Evolutionary conservation across 2,329 filamentous ascomycete genomes (phyloP).

Genomic region (Pseudohalonectria lignicola): DNA sequence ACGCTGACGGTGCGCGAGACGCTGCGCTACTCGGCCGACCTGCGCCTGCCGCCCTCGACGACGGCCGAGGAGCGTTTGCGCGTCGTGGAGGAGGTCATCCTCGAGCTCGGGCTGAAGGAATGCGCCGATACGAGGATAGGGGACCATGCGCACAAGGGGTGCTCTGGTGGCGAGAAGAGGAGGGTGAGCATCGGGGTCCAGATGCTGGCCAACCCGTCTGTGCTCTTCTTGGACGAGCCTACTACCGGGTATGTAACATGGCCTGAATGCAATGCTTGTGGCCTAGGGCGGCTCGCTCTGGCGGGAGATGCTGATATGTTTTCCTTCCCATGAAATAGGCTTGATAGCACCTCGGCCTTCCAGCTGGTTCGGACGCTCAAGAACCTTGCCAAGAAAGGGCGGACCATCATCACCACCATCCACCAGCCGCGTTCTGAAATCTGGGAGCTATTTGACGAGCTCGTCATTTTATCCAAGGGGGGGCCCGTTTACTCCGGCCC

Average conservation of each 20-base stretch:
- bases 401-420: conserved; percentile 64
- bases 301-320: too few relatives aligned
- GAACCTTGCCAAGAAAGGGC: conserved; percentile 52
- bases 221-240: conserved; percentile 69
- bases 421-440: conserved; percentile 73
- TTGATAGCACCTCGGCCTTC: conserved; percentile 68
- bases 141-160: conserved; percentile 56
- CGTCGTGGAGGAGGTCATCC: conserved; percentile 66
- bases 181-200: conserved; percentile 69
- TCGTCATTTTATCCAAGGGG: conserved; percentile 58
- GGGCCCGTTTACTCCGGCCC: conserved; percentile 57
- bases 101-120: conserved; percentile 65
- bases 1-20: conserved; percentile 69
- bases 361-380: conserved; percentile 64
- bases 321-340: too few relatives aligned
- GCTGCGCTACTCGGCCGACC: conserved; percentile 58
- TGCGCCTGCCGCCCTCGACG: conserved; percentile 55
- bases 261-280: too few relatives aligned
- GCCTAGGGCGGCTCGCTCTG: too few relatives aligned
- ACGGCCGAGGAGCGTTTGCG: conserved; percentile 48
- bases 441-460: conserved; percentile 64
- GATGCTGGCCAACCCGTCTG: conserved; percentile 65
- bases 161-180: conserved; percentile 70
- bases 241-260: conserved; percentile 54
- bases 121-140: conserved; percentile 68